These are phyloP conservation scores for Aspergillus saccharolyticus DNA, from an alignment of 495 filamentous ascomycete genomes.

Conservation along the genomic window DNA sequence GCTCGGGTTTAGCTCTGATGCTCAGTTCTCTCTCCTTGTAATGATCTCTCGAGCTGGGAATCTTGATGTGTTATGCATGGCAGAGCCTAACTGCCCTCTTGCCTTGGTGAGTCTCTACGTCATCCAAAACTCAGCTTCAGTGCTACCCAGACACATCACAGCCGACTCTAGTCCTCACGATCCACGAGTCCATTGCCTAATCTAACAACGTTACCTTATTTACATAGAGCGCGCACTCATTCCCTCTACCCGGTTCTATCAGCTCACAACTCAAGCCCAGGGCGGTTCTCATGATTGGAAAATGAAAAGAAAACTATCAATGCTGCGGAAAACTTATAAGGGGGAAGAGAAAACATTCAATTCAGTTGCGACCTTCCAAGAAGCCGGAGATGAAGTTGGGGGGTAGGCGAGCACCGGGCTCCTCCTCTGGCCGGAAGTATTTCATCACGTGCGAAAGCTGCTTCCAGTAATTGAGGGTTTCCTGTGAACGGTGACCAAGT, in stretches of 20 bases:
- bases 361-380: constrained; percentile 64
- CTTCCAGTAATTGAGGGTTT: constrained; percentile 99
- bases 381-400: constrained; percentile 88
- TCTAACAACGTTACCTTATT: constrained; percentile 32
- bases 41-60: too few species aligned
- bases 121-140: not conserved
- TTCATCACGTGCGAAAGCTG: constrained; percentile 94
- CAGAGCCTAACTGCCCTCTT: too few species aligned
- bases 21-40: too few species aligned
- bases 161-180: not conserved
- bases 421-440: constrained; percentile 90
- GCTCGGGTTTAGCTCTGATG: too few species aligned
- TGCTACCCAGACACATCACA: not conserved
- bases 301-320: constrained; percentile 19
- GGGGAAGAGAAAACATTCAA: constrained; percentile 15
- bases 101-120: not conserved
- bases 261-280: constrained; percentile 1
- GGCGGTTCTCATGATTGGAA: constrained; percentile 6
- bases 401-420: constrained; percentile 70
- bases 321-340: constrained; percentile 19
- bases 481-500: constrained; percentile 42
- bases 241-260: constrained; percentile 28
- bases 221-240: constrained; percentile 27
- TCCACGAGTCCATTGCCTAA: constrained; percentile 25
- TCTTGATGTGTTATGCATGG: too few species aligned